Conservation (phyloP, 1,139 yeast species). For the Suhomyces anneliseae region DNA sequence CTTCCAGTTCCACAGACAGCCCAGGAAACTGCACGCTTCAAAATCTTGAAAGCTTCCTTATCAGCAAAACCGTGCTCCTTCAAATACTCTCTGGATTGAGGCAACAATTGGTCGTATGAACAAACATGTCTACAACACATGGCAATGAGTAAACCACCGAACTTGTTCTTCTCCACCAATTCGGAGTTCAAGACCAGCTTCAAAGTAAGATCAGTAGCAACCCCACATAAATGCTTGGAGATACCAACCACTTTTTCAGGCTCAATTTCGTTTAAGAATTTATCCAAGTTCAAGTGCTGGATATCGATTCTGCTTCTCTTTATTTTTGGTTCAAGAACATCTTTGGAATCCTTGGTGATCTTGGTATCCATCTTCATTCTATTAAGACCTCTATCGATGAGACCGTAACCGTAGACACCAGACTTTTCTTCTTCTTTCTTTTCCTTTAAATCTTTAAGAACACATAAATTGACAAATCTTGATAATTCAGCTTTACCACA, state of each 20-base stretch:
- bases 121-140: conserved; percentile 95
- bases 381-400: conserved; percentile 76
- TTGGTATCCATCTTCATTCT: conserved; percentile 78
- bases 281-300: conserved; percentile 63
- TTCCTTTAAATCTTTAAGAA: conserved; percentile 25
- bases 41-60: conserved; percentile 47
- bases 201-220: conserved; percentile 85
- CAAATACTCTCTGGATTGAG: conserved; percentile 48
- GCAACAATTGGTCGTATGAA: conserved; percentile 49
- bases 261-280: conserved; percentile 34
- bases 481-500: conserved; percentile 88
- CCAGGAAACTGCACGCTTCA: conserved; percentile 79
- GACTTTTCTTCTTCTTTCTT: not conserved
- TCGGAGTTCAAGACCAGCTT: conserved; percentile 57
- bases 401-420: conserved; percentile 46
- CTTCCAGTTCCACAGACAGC: conserved; percentile 65
- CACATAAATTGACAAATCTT: conserved; percentile 59
- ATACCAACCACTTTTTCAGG: conserved; percentile 52
- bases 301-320: conserved; percentile 70
- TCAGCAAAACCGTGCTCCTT: conserved; percentile 30
- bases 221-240: conserved; percentile 90
- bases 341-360: conserved; percentile 52
- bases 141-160: conserved; percentile 74
- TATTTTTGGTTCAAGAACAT: conserved; percentile 34
- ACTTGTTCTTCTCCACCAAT: conserved; percentile 16